Evolutionary conservation across 1,284 basidiomycete species (phyloP).

Genomic region (Ceratobasidium sp.): DNA sequence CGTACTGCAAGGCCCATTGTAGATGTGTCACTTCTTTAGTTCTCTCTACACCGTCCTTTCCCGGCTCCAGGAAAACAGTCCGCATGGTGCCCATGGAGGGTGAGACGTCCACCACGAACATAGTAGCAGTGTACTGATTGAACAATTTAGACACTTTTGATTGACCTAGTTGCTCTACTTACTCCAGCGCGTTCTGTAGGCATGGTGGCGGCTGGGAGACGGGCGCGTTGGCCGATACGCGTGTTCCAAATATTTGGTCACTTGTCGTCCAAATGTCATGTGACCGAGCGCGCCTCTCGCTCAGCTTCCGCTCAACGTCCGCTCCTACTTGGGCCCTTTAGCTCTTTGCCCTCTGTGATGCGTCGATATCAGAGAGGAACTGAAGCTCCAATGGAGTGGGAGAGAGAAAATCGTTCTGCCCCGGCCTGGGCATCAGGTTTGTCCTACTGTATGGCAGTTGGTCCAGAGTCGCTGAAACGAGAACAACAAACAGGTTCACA

Average conservation of each 20-base stretch:
- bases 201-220: conserved; percentile 59
- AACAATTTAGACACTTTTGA: background rate
- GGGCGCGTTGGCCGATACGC: conserved; percentile 27
- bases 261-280: background rate
- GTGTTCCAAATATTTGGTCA: conserved; percentile 6
- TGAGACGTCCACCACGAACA: conserved; percentile 89
- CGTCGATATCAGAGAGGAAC: conserved; percentile 51
- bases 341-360: conserved; percentile 10
- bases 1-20: conserved; percentile 83
- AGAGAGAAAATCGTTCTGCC: conserved; percentile 55
- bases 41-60: conserved; percentile 62
- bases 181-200: conserved; percentile 80
- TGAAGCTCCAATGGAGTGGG: conserved; percentile 83
- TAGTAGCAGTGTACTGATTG: conserved; percentile 78
- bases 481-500: background rate
- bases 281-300: conserved; percentile 2
- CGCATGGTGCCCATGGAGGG: conserved; percentile 80
- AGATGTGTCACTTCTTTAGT: conserved; percentile 76
- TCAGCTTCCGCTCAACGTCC: background rate
- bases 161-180: conserved; percentile 48
- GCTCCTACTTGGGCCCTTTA: no score
- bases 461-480: background rate
- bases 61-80: conserved; percentile 66
- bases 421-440: conserved; percentile 13
- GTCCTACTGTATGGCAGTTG: background rate